A percentile compares a stretch with the other conserved stretches of the same genome.
Conservation (phyloP, 148 eudicot species). For the Rhododendron williamsianum region DNA sequence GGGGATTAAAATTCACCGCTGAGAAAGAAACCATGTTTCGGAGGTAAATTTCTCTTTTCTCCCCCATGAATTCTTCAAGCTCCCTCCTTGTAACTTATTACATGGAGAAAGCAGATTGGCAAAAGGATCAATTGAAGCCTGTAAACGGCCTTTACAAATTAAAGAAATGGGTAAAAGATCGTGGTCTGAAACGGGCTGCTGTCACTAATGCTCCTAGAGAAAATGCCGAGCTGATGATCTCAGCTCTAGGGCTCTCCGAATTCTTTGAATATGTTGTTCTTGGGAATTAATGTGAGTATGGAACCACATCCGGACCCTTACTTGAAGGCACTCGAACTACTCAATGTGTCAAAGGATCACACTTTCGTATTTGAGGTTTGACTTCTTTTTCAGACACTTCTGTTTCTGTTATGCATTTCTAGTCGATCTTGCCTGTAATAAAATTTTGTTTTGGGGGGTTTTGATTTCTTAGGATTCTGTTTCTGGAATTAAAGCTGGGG, state of each 20-base stretch:
- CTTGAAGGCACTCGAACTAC: conserved; percentile 61
- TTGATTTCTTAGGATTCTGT: conserved; percentile 59
- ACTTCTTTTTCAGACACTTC: not conserved
- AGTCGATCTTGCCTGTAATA: not conserved
- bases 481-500: conserved; percentile 90
- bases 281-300: conserved; percentile 81
- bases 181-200: conserved; percentile 83
- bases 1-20: conserved; percentile 59
- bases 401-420: not conserved
- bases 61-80: not conserved
- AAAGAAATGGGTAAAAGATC: conserved; percentile 77
- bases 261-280: conserved; percentile 69
- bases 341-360: conserved; percentile 72
- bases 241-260: conserved; percentile 63
- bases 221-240: conserved; percentile 86
- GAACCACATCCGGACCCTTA: conserved; percentile 84
- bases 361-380: conserved; percentile 76
- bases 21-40: conserved; percentile 85
- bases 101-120: conserved; percentile 41
- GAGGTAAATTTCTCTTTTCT: conserved; percentile 32
- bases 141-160: conserved; percentile 60
- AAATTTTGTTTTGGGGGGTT: not conserved
- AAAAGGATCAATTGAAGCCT: conserved; percentile 62
- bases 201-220: conserved; percentile 85
- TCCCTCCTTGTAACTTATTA: not conserved